These are phyloP conservation scores for Cystobasidium pallidum DNA, from an alignment of 1,284 basidiomycete genomes.

Conservation along the genomic window DNA sequence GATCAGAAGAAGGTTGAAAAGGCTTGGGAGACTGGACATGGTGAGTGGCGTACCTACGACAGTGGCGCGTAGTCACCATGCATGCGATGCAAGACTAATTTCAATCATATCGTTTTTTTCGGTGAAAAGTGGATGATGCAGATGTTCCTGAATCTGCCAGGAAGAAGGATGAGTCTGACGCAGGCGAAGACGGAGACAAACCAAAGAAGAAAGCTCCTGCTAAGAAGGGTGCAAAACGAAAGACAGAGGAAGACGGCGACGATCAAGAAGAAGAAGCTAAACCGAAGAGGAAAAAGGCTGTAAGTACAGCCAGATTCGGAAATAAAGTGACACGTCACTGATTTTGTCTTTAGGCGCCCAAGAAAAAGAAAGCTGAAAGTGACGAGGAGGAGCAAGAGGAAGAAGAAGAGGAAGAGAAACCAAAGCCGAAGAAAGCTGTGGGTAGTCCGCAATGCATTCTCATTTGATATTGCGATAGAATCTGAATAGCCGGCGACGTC, in stretches of 20 bases:
- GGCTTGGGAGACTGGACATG: slow-evolving; percentile 46
- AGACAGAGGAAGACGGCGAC: slow-evolving; percentile 31
- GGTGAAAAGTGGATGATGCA: slow-evolving; percentile 45
- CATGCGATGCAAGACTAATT: background rate
- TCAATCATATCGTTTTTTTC: background rate
- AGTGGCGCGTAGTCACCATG: no score
- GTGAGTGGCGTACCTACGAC: no score
- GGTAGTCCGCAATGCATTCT: background rate
- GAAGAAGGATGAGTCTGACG: slow-evolving; percentile 45
- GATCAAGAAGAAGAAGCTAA: slow-evolving; percentile 42
- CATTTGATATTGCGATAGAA: no score
- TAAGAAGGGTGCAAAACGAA: slow-evolving; percentile 26
- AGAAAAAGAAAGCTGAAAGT: slow-evolving; percentile 45
- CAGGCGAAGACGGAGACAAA: slow-evolving; percentile 27
- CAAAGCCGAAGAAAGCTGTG: slow-evolving; percentile 43
- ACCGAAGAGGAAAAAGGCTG: slow-evolving; percentile 45
- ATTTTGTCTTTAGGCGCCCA: slow-evolving; percentile 27
- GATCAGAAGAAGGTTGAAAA: slow-evolving; percentile 49
- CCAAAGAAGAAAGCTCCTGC: slow-evolving; percentile 35
- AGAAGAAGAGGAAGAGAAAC: slow-evolving; percentile 46
- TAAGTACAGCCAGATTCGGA: background rate
- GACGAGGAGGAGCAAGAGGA: slow-evolving; percentile 36
- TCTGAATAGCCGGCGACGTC: no score
- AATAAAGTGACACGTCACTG: no score
- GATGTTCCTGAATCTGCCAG: slow-evolving; percentile 51